Evolutionary conservation across 495 filamentous ascomycete genomes (phyloP).

Genomic region (Aspergillus carlsbadensis): DNA sequence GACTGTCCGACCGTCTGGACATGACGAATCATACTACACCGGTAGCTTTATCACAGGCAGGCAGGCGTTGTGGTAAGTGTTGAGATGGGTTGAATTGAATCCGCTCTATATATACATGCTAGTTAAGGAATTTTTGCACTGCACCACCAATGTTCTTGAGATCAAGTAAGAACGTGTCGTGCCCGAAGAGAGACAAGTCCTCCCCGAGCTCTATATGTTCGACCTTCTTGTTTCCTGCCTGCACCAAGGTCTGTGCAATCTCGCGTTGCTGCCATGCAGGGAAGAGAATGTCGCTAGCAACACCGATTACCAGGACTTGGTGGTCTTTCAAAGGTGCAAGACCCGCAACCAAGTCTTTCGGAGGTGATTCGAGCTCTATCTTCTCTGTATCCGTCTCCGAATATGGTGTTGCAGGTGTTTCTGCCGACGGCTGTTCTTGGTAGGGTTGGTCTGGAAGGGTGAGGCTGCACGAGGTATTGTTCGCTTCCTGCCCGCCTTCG

Average conservation of each 20-base stretch:
- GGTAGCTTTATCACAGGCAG: too few relatives aligned
- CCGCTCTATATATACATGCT: neutral
- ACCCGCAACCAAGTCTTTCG: constrained; percentile 76
- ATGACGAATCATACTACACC: too few relatives aligned
- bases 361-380: constrained; percentile 41
- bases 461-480: constrained; percentile 67
- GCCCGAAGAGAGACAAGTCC: constrained; percentile 88
- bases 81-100: too few relatives aligned
- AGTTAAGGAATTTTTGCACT: constrained; percentile 70
- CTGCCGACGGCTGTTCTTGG: constrained; percentile 62
- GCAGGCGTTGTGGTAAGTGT: too few relatives aligned
- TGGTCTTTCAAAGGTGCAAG: constrained; percentile 69
- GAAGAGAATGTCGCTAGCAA: constrained; percentile 95
- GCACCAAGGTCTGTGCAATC: constrained; percentile 78
- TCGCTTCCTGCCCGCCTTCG: constrained; percentile 18
- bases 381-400: constrained; percentile 14
- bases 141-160: constrained; percentile 86
- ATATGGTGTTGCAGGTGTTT: constrained; percentile 25
- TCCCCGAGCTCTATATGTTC: constrained; percentile 89
- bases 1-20: neutral
- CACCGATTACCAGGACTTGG: constrained; percentile 84
- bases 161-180: constrained; percentile 95
- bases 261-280: constrained; percentile 98
- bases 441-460: constrained; percentile 84
- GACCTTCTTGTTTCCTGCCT: constrained; percentile 73